These are phyloP conservation scores for Peterozyma xylosa DNA, from an alignment of 805 yeast genomes.

Conservation along the genomic window DNA sequence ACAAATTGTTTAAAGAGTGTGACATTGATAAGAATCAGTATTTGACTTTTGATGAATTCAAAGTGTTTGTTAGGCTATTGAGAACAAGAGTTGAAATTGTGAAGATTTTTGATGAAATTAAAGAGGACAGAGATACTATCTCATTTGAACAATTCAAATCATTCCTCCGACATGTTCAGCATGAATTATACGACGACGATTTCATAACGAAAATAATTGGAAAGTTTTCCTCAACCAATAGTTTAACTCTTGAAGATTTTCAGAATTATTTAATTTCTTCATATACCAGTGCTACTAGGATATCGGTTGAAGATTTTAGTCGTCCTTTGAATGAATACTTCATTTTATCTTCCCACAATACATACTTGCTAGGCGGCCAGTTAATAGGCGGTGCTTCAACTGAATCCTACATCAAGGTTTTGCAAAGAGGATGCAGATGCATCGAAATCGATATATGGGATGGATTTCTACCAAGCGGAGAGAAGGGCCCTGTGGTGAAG, in stretches of 20 bases:
- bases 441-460: constrained; percentile 97
- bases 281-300: constrained; percentile 16
- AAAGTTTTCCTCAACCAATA: constrained; percentile 23
- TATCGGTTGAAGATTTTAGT: constrained; percentile 31
- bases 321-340: constrained; percentile 79
- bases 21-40: constrained; percentile 42
- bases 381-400: constrained; percentile 81
- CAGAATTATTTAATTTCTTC: constrained; percentile 25
- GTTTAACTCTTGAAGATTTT: constrained; percentile 19
- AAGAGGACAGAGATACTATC: constrained; percentile 19
- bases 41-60: constrained; percentile 67
- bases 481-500: constrained; percentile 72
- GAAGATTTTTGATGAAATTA: constrained; percentile 35
- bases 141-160: constrained; percentile 22
- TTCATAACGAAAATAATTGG: constrained; percentile 26
- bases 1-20: constrained; percentile 42
- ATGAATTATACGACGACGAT: constrained; percentile 28
- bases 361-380: constrained; percentile 84
- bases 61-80: constrained; percentile 59
- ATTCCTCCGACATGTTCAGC: constrained; percentile 43
- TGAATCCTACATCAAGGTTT: constrained; percentile 79
- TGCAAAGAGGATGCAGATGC: constrained; percentile 90
- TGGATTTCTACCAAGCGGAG: constrained; percentile 34
- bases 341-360: constrained; percentile 92
- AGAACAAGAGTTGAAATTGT: constrained; percentile 59